Percentiles rank a stretch among this genome's conserved stretches.
Conservation (phyloP, 2,329 filamentous ascomycete species). For the Leptosphaerulina australis region DNA sequence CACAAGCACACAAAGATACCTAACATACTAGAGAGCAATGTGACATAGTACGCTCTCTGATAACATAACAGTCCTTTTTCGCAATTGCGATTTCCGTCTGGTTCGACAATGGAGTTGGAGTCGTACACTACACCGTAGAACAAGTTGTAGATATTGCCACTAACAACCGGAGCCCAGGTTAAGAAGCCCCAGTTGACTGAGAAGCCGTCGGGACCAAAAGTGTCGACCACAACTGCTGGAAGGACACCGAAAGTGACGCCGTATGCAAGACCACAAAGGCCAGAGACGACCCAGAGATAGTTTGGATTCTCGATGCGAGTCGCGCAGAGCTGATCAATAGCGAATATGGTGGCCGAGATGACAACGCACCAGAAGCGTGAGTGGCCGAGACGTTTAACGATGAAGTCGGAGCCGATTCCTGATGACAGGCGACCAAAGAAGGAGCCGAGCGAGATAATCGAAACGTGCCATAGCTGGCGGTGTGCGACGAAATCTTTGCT, state of each 20-base stretch:
- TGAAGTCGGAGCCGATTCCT: constrained; percentile 84
- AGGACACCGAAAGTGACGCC: constrained; percentile 94
- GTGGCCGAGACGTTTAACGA: constrained; percentile 79
- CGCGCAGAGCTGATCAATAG: constrained; percentile 76
- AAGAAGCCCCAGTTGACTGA: constrained; percentile 97
- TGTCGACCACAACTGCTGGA: constrained; percentile 83
- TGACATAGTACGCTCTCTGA: constrained; percentile 77
- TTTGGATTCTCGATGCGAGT: constrained; percentile 78
- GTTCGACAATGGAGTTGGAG: constrained; percentile 71
- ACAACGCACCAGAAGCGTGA: constrained; percentile 93
- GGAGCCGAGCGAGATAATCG: constrained; percentile 86
- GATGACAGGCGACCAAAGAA: constrained; percentile 77
- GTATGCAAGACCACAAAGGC: constrained; percentile 85
- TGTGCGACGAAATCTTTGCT: constrained; percentile 76
- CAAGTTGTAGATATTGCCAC: constrained; percentile 90
- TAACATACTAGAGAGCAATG: constrained; percentile 71
- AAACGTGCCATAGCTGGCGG: constrained; percentile 89
- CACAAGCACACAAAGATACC: constrained; percentile 74
- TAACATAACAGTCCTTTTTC: constrained; percentile 82
- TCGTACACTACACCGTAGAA: constrained; percentile 88
- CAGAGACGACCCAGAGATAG: constrained; percentile 76
- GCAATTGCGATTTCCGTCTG: constrained; percentile 75
- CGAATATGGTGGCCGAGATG: constrained; percentile 76
- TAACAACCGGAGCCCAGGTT: constrained; percentile 85
- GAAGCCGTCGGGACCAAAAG: constrained; percentile 86